Percentiles rank a stretch among this genome's conserved stretches.
These are phyloP conservation scores for Penicillium egyptiacum DNA, from an alignment of 495 filamentous ascomycete species.

Conservation along the genomic window DNA sequence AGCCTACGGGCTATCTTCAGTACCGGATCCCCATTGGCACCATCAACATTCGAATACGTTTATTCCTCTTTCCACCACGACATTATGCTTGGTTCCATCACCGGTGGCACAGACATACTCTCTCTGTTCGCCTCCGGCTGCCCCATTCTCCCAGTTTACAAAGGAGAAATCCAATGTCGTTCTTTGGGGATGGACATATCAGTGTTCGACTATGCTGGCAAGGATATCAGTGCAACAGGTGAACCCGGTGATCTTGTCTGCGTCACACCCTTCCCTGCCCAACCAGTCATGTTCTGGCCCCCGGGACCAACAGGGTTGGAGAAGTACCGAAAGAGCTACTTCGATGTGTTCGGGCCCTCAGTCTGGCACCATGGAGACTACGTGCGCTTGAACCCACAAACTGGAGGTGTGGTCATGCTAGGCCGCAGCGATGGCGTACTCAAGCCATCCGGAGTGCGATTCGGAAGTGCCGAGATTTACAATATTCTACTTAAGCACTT, in stretches of 20 bases:
- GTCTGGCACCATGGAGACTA: constrained; percentile 98
- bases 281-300: constrained; percentile 84
- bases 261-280: constrained; percentile 80
- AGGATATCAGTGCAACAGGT: constrained; percentile 52
- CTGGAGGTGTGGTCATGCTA: constrained; percentile 80
- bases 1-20: constrained; percentile 78
- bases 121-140: constrained; percentile 88
- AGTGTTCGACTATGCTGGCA: constrained; percentile 65
- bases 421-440: constrained; percentile 88
- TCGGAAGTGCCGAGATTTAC: constrained; percentile 90
- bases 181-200: constrained; percentile 89
- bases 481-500: constrained; percentile 84
- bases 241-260: constrained; percentile 91
- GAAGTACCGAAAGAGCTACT: constrained; percentile 81
- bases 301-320: constrained; percentile 62
- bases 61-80: constrained; percentile 73
- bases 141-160: constrained; percentile 79
- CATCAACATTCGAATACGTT: constrained; percentile 88
- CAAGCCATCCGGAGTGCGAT: constrained; percentile 84
- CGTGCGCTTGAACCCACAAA: constrained; percentile 69
- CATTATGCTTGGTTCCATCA: constrained; percentile 81
- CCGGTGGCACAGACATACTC: constrained; percentile 90
- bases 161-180: constrained; percentile 86
- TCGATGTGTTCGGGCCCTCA: constrained; percentile 67
- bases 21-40: constrained; percentile 87